Percentiles rank a stretch among this genome's conserved stretches.
Evolutionary conservation across 2,329 filamentous ascomycete genomes (phyloP).

Genomic region (Monosporascus sp.): DNA sequence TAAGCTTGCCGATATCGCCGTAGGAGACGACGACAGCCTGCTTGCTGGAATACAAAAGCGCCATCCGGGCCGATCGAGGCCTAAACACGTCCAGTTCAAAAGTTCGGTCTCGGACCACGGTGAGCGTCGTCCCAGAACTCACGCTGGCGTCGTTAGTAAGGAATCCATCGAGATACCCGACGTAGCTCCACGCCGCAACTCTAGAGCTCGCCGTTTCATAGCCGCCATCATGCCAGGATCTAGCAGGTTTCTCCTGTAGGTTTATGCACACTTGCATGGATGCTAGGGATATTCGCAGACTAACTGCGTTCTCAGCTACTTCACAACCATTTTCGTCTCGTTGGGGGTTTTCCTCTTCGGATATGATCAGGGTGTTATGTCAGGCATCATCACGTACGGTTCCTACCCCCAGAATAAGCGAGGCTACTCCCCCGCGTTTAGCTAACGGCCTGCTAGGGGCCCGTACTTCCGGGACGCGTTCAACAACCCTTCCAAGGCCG

Average conservation of each 20-base stretch:
- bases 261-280: constrained; percentile 6
- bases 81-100: constrained; percentile 67
- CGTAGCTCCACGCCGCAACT: constrained; percentile 57
- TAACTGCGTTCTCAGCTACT: constrained; percentile 58
- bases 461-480: constrained; percentile 89
- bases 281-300: constrained; percentile 8
- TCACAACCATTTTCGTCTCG: constrained; percentile 87
- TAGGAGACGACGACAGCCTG: constrained; percentile 52
- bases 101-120: constrained; percentile 38
- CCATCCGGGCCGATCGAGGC: constrained; percentile 28
- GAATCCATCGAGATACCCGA: constrained; percentile 80
- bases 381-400: constrained; percentile 60
- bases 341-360: constrained; percentile 84
- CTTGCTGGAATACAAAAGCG: constrained; percentile 46
- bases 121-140: constrained; percentile 28
- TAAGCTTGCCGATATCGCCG: constrained; percentile 56
- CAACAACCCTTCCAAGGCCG: constrained; percentile 75
- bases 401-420: not conserved
- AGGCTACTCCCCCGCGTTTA: not conserved
- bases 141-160: constrained; percentile 49
- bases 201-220: constrained; percentile 63
- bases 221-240: constrained; percentile 83
- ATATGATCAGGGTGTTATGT: constrained; percentile 90
- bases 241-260: constrained; percentile 87
- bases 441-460: constrained; percentile 51